phyloP scores from a whole-genome alignment of 208 protist species.

The Eutreptiella sp. region DNA sequence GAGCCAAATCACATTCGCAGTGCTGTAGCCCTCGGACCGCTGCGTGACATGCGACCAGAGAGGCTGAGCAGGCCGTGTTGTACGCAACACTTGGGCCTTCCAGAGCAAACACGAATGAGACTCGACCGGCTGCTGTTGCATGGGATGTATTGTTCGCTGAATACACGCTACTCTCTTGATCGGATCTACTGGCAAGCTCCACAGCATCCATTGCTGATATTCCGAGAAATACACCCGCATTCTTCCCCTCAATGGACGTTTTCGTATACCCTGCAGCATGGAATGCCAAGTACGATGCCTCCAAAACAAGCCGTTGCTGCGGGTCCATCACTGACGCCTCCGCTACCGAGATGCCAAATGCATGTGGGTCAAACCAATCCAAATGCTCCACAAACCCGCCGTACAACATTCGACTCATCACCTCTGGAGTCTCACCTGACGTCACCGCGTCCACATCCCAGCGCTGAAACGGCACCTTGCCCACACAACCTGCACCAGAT shows the following conservation, averaged over 20 bases:
- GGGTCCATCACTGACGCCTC: slow-evolving; percentile 31
- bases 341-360: slow-evolving; percentile 20
- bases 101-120: too few relatives aligned
- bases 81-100: too few relatives aligned
- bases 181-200: slow-evolving; percentile 29
- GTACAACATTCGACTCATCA: slow-evolving; percentile 18
- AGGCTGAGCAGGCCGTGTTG: too few relatives aligned
- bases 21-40: too few relatives aligned
- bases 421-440: slow-evolving; percentile 27
- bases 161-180: slow-evolving; percentile 3
- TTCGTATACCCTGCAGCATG: slow-evolving; percentile 29
- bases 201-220: slow-evolving; percentile 29
- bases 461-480: neutral
- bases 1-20: too few relatives aligned
- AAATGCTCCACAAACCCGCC: slow-evolving; percentile 24
- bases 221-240: slow-evolving; percentile 8
- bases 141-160: slow-evolving; percentile 31
- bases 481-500: neutral
- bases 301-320: slow-evolving; percentile 30
- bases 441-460: neutral
- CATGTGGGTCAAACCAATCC: slow-evolving; percentile 25
- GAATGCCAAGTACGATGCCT: slow-evolving; percentile 17
- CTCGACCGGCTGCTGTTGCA: too few relatives aligned
- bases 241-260: neutral
- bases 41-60: too few relatives aligned